Percentiles rank a stretch among this genome's conserved stretches.
Evolutionary conservation across 208 protist genomes (phyloP).

Genomic region (Tritrichomonas musculus): DNA sequence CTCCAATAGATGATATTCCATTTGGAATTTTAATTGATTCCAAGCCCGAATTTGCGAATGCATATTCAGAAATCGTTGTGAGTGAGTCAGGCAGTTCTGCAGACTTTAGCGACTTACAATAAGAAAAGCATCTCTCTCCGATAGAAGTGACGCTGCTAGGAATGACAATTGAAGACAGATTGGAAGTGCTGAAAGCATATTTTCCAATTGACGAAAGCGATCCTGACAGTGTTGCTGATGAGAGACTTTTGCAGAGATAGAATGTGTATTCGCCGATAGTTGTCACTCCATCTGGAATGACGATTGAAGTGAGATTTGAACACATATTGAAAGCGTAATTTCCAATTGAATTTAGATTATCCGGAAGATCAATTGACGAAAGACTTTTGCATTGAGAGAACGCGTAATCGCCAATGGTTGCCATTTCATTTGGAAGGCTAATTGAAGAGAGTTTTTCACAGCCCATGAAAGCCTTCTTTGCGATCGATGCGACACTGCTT

Average conservation of each 20-base stretch:
- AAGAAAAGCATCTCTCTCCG: no score
- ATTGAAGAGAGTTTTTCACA: not conserved
- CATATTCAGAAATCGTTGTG: no score
- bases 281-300: not conserved
- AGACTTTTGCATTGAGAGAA: not conserved
- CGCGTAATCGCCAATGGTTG: not conserved
- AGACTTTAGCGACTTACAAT: no score
- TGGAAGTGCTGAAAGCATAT: no score
- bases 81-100: no score
- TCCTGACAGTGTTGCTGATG: no score
- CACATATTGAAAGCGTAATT: not conserved
- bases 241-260: not conserved
- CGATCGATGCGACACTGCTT: not conserved
- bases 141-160: no score
- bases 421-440: not conserved
- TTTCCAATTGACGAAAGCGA: no score
- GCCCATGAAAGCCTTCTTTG: not conserved
- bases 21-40: no score
- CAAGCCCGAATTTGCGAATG: no score
- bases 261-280: not conserved
- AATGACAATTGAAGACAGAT: no score
- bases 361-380: not conserved
- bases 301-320: not conserved
- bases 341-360: not conserved
- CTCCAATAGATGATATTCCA: no score